Conservation (phyloP, 176 grass and related monocot genomes). For the Alopecurus myosuroides region DNA sequence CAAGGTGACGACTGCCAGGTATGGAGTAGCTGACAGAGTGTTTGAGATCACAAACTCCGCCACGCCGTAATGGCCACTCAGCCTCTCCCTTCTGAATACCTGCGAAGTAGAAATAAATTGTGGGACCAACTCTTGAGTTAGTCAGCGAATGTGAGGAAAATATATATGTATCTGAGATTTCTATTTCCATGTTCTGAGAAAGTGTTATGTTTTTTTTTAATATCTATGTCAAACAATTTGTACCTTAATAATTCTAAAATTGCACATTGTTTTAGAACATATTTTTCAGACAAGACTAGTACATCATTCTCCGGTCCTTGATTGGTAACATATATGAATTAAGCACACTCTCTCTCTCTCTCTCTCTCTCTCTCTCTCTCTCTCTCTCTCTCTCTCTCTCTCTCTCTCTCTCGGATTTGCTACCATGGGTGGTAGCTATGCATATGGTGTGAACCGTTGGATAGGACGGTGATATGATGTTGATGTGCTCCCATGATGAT, state of each 20-base stretch:
- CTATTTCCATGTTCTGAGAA: too few species aligned
- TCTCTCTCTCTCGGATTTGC: too few species aligned
- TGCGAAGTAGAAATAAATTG: neutral
- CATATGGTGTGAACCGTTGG: too few species aligned
- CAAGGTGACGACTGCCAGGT: neutral
- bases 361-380: too few species aligned
- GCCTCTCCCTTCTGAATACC: constrained; percentile 43
- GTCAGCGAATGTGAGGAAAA: neutral
- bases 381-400: too few species aligned
- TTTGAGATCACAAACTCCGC: constrained; percentile 36
- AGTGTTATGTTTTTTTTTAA: too few species aligned
- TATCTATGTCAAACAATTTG: neutral
- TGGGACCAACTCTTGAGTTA: neutral
- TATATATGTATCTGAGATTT: too few species aligned
- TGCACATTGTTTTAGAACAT: neutral
- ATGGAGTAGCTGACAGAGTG: constrained; percentile 36
- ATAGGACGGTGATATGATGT: too few species aligned
- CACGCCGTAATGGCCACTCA: constrained; percentile 43
- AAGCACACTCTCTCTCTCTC: too few species aligned
- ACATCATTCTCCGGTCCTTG: neutral
- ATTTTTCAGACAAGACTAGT: neutral
- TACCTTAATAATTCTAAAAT: neutral
- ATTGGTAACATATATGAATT: neutral
- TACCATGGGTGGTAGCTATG: too few species aligned
- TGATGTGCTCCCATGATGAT: too few species aligned